Conservation (phyloP, 2,329 filamentous ascomycete species). For the Colletotrichum falcatum region DNA sequence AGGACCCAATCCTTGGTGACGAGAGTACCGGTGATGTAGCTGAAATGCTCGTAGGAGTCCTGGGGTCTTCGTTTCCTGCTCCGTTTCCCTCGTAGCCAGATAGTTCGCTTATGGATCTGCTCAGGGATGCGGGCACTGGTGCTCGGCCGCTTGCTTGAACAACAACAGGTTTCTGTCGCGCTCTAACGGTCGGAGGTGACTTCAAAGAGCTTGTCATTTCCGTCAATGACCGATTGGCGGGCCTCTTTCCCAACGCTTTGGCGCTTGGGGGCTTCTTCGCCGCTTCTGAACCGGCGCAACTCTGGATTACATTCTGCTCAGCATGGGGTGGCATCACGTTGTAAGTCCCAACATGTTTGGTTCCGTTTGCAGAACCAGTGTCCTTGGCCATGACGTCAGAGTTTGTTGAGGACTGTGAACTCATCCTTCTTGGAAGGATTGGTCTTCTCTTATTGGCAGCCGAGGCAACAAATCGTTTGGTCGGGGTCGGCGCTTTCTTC, state of each 20-base stretch:
- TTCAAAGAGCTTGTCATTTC: conserved; percentile 22
- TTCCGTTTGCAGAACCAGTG: conserved; percentile 43
- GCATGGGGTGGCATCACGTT: conserved; percentile 46
- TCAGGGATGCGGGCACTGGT: conserved; percentile 25
- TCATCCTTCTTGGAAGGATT: conserved; percentile 58
- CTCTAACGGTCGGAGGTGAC: conserved; percentile 18
- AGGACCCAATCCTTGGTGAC: conserved; percentile 27
- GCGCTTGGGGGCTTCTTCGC: conserved; percentile 48
- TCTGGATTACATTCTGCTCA: conserved; percentile 43
- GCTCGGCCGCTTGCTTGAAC: conserved; percentile 20
- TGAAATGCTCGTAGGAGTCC: conserved; percentile 26
- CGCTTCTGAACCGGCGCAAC: conserved; percentile 21
- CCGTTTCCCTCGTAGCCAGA: conserved; percentile 17
- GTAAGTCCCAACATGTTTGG: conserved; percentile 44
- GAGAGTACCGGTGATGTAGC: conserved; percentile 22
- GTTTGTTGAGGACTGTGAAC: conserved; percentile 59
- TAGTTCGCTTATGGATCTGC: conserved; percentile 21
- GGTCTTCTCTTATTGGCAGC: conserved; percentile 59
- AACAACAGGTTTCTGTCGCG: conserved; percentile 26
- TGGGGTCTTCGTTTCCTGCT: conserved; percentile 12
- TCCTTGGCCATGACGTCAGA: conserved; percentile 52
- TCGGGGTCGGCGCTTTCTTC: conserved; percentile 45
- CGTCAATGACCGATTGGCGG: conserved; percentile 43
- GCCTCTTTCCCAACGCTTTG: conserved; percentile 64
- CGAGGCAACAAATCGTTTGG: conserved; percentile 59